A percentile compares a stretch with the other conserved stretches of the same genome.
Evolutionary conservation across 768 basidiomycete genomes (phyloP).

Genomic region (Aureoboletus auriporus): DNA sequence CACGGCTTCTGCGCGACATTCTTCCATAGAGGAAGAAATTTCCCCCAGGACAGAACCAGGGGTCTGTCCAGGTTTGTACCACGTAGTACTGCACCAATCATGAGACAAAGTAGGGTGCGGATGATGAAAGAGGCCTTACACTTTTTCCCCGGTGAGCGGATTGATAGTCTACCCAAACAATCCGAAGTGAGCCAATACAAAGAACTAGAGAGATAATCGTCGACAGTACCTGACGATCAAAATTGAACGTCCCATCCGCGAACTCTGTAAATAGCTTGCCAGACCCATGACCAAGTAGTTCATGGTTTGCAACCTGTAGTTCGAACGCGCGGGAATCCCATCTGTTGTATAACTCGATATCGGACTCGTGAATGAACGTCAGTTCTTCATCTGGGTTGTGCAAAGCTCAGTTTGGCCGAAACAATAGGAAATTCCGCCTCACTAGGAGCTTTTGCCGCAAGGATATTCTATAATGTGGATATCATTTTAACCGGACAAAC

Average conservation of each 20-base stretch:
- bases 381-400: constrained; percentile 59
- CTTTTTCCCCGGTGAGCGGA: constrained; percentile 71
- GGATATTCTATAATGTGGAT: constrained; percentile 56
- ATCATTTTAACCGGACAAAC: background rate
- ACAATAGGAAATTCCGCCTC: constrained; percentile 14
- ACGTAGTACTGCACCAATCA: constrained; percentile 50
- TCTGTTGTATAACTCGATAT: constrained; percentile 65
- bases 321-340: constrained; percentile 83
- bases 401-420: background rate
- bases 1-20: constrained; percentile 89
- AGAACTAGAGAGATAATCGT: background rate
- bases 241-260: constrained; percentile 75
- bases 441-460: constrained; percentile 86
- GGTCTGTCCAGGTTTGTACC: constrained; percentile 88
- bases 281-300: constrained; percentile 80
- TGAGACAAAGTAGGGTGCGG: background rate
- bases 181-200: background rate
- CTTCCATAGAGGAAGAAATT: constrained; percentile 88
- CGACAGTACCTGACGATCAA: constrained; percentile 61
- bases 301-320: constrained; percentile 88
- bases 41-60: constrained; percentile 80
- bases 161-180: constrained; percentile 61
- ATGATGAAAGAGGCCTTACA: constrained; percentile 40
- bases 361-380: constrained; percentile 80
- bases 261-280: constrained; percentile 81